Base-by-base conservation (phyloP, 768 basidiomycete genomes). In the Boletus tylopilopsis region DNA sequence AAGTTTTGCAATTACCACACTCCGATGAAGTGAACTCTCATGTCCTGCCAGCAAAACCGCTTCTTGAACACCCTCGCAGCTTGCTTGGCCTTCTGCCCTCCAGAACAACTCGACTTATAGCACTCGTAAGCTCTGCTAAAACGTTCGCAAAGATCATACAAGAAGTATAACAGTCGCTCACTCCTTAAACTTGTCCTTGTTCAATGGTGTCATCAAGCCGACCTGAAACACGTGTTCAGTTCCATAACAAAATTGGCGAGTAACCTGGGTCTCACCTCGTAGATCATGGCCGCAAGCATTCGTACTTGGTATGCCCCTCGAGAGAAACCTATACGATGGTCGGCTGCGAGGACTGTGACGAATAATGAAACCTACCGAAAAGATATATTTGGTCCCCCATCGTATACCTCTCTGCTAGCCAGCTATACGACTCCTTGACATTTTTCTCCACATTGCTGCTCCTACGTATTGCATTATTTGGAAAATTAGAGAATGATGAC, bases 231-330 rank as follows among this genome's bases (percentile, higher is more conserved):
- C 15, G 12, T 21, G 24, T 34, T 50, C 32, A 46, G 32, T n/a
- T 18, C 18, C 22, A 7, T 7, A 7, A n/a, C 15, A 13, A 4
- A 4, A 33, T 5, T 2, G 18, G 13, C 8, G 18, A 23, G n/a
- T 15, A 3, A 12, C 23, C 25, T 15, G 6, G 0, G 12, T 0
- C 43, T 12, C 29, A 73, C 71, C 55, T 68, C 64, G 18, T 72
- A 47, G 9, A 75, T 64, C 73, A 76, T 74, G 6, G 62, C 74
- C 0, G 73, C 71, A 8, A 73, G 63, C 3, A 68, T 68, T 7
- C 75, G 65, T 0, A 70, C 72, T 45, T 71, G 68, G 50, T 72
- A 73, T 27, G 72, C 71, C 19, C 76, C 75, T 25, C 76, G 66
- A 27, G 74, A 75, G 51, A 77, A 77, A 24, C 68, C 68, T 69